Evolutionary conservation across 768 basidiomycete genomes (phyloP).

Genomic region (Flagelloscypha sp.): DNA sequence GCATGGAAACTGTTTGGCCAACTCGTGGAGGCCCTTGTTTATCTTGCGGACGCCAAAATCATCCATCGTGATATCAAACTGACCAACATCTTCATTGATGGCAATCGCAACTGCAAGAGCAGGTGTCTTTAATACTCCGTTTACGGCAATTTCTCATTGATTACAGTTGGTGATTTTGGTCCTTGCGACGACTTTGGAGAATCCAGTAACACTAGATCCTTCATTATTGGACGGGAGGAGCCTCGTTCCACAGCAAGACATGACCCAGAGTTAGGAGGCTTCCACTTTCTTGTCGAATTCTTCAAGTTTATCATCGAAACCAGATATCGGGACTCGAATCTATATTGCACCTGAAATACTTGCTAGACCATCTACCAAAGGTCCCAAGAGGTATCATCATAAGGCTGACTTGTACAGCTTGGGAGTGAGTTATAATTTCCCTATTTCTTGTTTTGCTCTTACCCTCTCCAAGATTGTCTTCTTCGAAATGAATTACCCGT

Average conservation of each 20-base stretch:
- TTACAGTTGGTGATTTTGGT: constrained; percentile 84
- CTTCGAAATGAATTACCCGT: constrained; percentile 91
- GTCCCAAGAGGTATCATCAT: constrained; percentile 68
- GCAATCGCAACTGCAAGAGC: constrained; percentile 80
- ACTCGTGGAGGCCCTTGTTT: constrained; percentile 80
- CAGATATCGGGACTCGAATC: constrained; percentile 83
- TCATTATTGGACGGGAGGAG: no score
- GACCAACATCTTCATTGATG: constrained; percentile 90
- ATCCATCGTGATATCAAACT: constrained; percentile 89
- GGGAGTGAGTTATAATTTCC: constrained; percentile 46
- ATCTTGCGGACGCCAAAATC: constrained; percentile 85
- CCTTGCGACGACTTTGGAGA: constrained; percentile 82
- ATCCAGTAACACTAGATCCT: constrained; percentile 70
- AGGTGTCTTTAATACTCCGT: constrained; percentile 2
- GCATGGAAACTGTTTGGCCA: constrained; percentile 89
- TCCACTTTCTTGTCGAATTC: background rate
- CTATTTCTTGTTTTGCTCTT: background rate
- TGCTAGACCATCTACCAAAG: constrained; percentile 39
- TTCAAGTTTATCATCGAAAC: background rate
- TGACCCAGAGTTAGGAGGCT: constrained; percentile 57
- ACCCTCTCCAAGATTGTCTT: constrained; percentile 66
- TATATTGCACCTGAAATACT: constrained; percentile 93
- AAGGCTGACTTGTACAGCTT: constrained; percentile 96
- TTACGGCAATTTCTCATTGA: constrained; percentile 3
- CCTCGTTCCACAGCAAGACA: constrained; percentile 52